A percentile compares a stretch with the other conserved stretches of the same genome.
These are phyloP conservation scores for Crucibulum laeve DNA, from an alignment of 768 basidiomycete species.

Conservation along the genomic window DNA sequence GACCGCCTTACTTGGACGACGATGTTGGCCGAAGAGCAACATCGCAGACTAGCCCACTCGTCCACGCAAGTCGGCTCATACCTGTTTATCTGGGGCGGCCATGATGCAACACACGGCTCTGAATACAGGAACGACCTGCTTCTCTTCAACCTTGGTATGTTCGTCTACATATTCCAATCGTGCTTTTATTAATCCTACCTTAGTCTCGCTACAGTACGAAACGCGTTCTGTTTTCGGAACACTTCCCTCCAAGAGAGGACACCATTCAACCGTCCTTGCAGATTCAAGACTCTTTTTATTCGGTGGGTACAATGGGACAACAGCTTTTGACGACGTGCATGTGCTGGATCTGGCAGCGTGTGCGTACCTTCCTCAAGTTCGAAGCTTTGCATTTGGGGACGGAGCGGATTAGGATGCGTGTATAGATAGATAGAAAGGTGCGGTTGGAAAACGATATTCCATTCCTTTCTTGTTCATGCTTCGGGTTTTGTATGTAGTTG, in stretches of 20 bases:
- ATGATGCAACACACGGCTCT: constrained; percentile 74
- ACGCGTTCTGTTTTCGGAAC: constrained; percentile 62
- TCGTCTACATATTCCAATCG: not conserved
- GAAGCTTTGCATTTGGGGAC: constrained; percentile 60
- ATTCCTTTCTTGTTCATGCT: too few relatives aligned
- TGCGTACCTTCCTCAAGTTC: constrained; percentile 89
- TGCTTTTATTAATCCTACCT: not conserved
- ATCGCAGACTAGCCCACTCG: constrained; percentile 78
- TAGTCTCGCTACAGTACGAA: constrained; percentile 86
- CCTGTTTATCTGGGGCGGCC: constrained; percentile 86
- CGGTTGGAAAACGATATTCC: too few relatives aligned
- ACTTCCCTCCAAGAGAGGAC: constrained; percentile 72
- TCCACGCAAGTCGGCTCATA: constrained; percentile 91
- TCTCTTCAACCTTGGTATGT: constrained; percentile 81
- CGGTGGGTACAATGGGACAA: constrained; percentile 84
- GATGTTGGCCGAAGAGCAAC: constrained; percentile 32
- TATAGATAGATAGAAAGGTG: too few relatives aligned
- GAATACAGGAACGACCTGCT: constrained; percentile 73
- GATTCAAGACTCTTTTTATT: constrained; percentile 85
- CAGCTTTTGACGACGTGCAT: constrained; percentile 82
- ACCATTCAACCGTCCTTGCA: constrained; percentile 77
- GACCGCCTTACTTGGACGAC: constrained; percentile 43
- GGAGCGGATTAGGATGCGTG: too few relatives aligned
- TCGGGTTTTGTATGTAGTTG: too few relatives aligned
- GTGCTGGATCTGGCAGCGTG: constrained; percentile 82